A percentile compares a stretch with the other conserved stretches of the same genome.
Conservation (phyloP, 1,284 basidiomycete genomes). For the Xerocomus amazonicus region DNA sequence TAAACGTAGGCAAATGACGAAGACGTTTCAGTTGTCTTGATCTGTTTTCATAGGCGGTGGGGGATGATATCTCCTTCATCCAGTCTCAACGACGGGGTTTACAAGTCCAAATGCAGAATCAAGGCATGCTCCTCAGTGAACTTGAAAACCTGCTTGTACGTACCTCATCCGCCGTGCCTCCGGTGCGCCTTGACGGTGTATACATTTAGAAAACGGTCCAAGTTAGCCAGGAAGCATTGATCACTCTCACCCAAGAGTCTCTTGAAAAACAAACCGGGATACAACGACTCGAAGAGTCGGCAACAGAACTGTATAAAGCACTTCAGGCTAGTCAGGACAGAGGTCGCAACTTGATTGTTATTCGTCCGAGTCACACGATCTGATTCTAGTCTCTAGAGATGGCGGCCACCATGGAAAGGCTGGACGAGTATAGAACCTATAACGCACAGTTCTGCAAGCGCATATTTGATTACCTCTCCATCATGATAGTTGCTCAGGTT, state of each 20-base stretch:
- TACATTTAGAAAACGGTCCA: conserved; percentile 84
- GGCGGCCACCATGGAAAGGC: conserved; percentile 88
- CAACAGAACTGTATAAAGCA: conserved; percentile 92
- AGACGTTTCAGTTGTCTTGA: conserved; percentile 3
- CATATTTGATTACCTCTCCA: conserved; percentile 82
- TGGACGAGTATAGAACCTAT: conserved; percentile 86
- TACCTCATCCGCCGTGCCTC: conserved; percentile 1
- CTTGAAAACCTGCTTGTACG: conserved; percentile 80
- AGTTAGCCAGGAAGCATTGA: conserved; percentile 75
- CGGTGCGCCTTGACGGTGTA: conserved; percentile 6
- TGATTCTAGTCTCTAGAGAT: conserved; percentile 55
- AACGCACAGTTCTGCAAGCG: conserved; percentile 91
- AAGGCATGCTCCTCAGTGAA: conserved; percentile 77
- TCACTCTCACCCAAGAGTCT: conserved; percentile 81
- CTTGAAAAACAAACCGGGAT: conserved; percentile 78
- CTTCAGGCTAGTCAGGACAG: conserved; percentile 87
- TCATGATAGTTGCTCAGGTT: conserved; percentile 87
- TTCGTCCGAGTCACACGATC: neutral
- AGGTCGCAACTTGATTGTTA: conserved; percentile 43
- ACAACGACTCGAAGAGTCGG: conserved; percentile 76
- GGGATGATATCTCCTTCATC: conserved; percentile 93
- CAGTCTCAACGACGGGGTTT: conserved; percentile 96
- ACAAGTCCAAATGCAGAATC: conserved; percentile 97
- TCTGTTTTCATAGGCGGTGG: conserved; percentile 63
- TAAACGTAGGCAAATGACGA: conserved; percentile 63